A percentile compares a stretch with the other conserved stretches of the same genome.
phyloP scores from a whole-genome alignment of 129 eudicot genomes.

The sunflower (Helianthus annuus) region HanXRQr2.0-SUNRISE NC_035439.2:128719397-128719896 shows the following conservation, averaged over 20 bases:
- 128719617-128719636: no score
- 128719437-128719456: neutral
- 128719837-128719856: no score
- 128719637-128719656: neutral
- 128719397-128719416: neutral
- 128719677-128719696: neutral
- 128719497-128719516: neutral
- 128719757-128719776: neutral
- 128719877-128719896: no score
- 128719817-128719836: neutral
- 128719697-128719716: no score
- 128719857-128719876: no score
- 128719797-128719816: neutral
- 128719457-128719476: neutral
- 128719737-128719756: neutral
- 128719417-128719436: conserved; percentile 10
- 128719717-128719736: neutral
- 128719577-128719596: neutral
- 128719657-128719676: neutral
- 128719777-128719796: neutral
- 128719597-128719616: neutral
- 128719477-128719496: neutral
- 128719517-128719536: conserved; percentile 3
- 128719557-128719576: neutral
- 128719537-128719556: conserved; percentile 5